Evolutionary conservation across 1,284 basidiomycete genomes (phyloP), one percentile per base, ranked within the genome.

Genomic region (Taiwanofungus camphoratus): DNA sequence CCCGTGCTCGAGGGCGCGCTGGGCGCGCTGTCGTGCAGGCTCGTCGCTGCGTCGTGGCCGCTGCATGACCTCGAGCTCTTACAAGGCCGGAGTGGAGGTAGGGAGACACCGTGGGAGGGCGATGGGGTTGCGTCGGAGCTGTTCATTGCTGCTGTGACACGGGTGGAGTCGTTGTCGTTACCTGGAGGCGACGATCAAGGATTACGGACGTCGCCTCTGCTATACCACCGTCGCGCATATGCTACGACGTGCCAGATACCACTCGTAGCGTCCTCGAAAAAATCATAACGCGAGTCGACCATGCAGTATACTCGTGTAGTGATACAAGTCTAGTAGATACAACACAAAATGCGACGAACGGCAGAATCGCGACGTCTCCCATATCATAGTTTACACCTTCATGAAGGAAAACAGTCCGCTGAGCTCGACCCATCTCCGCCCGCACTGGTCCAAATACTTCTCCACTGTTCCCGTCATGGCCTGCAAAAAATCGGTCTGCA

Each of bases 361-460:
- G n/a, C n/a, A n/a, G n/a, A n/a, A n/a, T n/a, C n/a, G n/a, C n/a
- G n/a, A n/a, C n/a, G n/a, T n/a, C n/a, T n/a, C n/a, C n/a, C n/a
- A n/a, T n/a, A n/a, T n/a, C n/a, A 20, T 16, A 32, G 31, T 18
- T 39, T 52, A 74, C 37, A 77, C 18, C 54, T 73, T 82, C 80
- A 92, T 86, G 59, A 86, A 88, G 27, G 82, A 78, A 66, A 93
- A 94, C 52, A 96, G 62, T 38, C 68, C 56, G 41, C 72, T 65
- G 64, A 97, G 73, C 53, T 90, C 82, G 20, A 97, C 88, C 81
- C 86, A 96, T 50, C 90, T 74, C 50, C 92, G 71, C 23, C 88
- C 92, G 60, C 85, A 92, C 60, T 82, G 78, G 47, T 87, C 73
- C 22, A 95, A 73, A 58, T 95, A 90, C 59, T 80, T 84, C 48